These are phyloP conservation scores for Gaultheria prostrata DNA, from an alignment of 148 eudicot species.

Conservation along the genomic window DNA sequence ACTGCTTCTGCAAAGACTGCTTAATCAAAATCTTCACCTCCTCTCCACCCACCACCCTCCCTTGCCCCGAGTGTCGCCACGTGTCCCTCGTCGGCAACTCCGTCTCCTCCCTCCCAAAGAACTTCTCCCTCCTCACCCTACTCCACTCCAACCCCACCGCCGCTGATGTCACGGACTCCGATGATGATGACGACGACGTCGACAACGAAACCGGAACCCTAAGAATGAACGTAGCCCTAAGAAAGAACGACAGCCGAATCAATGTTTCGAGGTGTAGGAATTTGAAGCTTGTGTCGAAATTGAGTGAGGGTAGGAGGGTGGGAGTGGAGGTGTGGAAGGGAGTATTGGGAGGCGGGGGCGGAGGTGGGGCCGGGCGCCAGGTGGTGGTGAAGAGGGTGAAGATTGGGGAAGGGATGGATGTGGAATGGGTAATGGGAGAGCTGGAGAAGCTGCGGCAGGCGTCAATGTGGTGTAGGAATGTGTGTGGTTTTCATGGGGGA, in stretches of 20 bases:
- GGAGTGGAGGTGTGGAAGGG: conserved; percentile 75
- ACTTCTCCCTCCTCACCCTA: conserved; percentile 56
- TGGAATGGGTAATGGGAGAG: conserved; percentile 62
- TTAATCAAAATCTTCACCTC: conserved; percentile 60
- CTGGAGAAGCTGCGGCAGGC: conserved; percentile 61
- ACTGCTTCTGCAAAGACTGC: conserved; percentile 82
- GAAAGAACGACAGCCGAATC: conserved; percentile 18
- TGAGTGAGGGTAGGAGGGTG: conserved; percentile 54
- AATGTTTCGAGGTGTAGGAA: conserved; percentile 53
- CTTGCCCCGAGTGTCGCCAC: conserved; percentile 85
- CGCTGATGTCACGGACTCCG: background rate
- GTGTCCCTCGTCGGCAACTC: conserved; percentile 83
- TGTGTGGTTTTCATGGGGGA: conserved; percentile 79
- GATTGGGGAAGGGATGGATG: conserved; percentile 62
- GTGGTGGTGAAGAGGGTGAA: conserved; percentile 76
- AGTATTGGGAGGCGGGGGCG: conserved; percentile 27
- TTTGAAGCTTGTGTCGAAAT: conserved; percentile 45
- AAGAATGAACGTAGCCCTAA: conserved; percentile 6
- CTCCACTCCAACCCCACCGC: conserved; percentile 11
- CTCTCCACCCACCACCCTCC: conserved; percentile 48
- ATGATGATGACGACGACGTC: conserved; percentile 29
- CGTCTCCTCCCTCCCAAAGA: conserved; percentile 63
- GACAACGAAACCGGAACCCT: conserved; percentile 23
- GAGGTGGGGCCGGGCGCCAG: conserved; percentile 44
- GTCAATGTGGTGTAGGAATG: conserved; percentile 90